These are phyloP conservation scores for Paulownia fortunei DNA, from an alignment of 257 asterid species.

Conservation along the genomic window DNA sequence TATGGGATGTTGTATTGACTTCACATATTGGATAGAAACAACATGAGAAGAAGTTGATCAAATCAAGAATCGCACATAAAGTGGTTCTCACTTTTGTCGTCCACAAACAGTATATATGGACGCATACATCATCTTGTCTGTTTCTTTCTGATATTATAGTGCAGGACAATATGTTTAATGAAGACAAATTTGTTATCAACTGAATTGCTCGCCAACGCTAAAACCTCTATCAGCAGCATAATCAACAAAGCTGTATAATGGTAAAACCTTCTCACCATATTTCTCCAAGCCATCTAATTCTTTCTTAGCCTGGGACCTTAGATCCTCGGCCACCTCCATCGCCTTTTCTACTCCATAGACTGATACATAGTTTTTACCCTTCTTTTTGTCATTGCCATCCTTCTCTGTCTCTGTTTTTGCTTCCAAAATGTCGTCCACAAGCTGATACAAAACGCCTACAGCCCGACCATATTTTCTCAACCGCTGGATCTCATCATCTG, in stretches of 20 bases:
- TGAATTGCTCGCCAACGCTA: slow-evolving; percentile 44
- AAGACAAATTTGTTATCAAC: too few species aligned
- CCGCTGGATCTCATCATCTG: slow-evolving; percentile 78
- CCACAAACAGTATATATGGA: too few species aligned
- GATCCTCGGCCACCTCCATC: slow-evolving; percentile 80
- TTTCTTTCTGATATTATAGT: too few species aligned
- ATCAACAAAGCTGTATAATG: slow-evolving; percentile 85
- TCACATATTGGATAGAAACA: too few species aligned
- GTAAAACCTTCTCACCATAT: slow-evolving; percentile 77
- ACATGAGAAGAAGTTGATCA: neutral
- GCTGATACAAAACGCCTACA: slow-evolving; percentile 62
- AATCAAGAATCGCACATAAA: neutral
- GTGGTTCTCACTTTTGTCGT: too few species aligned
- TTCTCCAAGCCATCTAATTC: slow-evolving; percentile 71
- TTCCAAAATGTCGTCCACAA: slow-evolving; percentile 69
- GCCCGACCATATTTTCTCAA: slow-evolving; percentile 64
- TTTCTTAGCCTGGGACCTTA: slow-evolving; percentile 72
- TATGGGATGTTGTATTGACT: too few species aligned
- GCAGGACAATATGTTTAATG: too few species aligned
- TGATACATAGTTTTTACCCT: slow-evolving; percentile 75
- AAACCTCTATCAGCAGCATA: slow-evolving; percentile 93
- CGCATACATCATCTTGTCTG: too few species aligned
- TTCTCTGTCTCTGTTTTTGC: slow-evolving; percentile 41
- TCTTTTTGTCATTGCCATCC: slow-evolving; percentile 40
- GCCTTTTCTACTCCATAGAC: slow-evolving; percentile 91